Base-by-base conservation (phyloP, 345 rosid genomes). In the Corchorus olitorius region DNA sequence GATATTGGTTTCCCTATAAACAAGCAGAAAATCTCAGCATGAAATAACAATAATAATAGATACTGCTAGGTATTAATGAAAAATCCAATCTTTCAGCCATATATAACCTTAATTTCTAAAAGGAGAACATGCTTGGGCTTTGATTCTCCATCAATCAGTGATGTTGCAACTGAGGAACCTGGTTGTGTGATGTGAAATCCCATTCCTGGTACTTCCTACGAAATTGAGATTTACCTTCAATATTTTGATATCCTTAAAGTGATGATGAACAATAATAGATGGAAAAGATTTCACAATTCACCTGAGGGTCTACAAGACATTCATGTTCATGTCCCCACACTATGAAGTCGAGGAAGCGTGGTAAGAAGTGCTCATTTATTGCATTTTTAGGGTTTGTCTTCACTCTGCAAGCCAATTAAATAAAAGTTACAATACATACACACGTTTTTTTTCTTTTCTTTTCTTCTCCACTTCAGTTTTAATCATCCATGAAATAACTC, bases 321-420 rank as follows among this genome's bases (percentile, higher is more conserved):
- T 96, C 98, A 83, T 93, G 99, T 83, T 96, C 98, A 78, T 96
- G 98, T 10, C 99, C 99, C 99, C 99, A 96, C 63, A 96, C 98
- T 46, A 93, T 77, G 80, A 96, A 93, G 83, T 96, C 99, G 55
- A 96, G 84, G 79, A 96, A 96, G 74, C 97, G 90, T 64, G 99
- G 99, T 71, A 96, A 87, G 80, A 96, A 93, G 82, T 94, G 99
- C 82, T 96, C 99, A 80, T 87, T 96, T 82, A 93, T 92, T 53
- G 99, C 99, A 88, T 96, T 96, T 84, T 96, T 96, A 39, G 99
- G 94, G 81, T 93, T 96, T 74, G 94, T 80, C 89, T 96, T 96
- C 76, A 96, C 98, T 77, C 99, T 95, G 90, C 83, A 82, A 48
- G 70, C 59, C 69, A 72, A 16, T 43, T 55, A 14, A 62, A 22